Conservation (phyloP, 768 basidiomycete species). For the Russula vinacea region DNA sequence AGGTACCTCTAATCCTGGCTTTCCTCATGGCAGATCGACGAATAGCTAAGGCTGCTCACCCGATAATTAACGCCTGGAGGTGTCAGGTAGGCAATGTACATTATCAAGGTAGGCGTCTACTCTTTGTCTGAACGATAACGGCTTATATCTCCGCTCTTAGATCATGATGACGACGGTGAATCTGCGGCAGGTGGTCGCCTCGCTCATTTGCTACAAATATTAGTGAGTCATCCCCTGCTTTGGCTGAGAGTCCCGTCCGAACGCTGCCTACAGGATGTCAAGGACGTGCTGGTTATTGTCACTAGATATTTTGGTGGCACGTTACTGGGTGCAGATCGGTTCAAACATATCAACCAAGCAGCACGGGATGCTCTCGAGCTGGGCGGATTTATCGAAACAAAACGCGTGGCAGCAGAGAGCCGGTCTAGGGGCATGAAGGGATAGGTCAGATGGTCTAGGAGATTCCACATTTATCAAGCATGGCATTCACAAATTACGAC, state of each 20-base stretch:
- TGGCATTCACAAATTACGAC: neutral
- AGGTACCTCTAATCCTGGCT: conserved; percentile 34
- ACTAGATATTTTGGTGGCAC: conserved; percentile 93
- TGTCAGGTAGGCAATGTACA: conserved; percentile 34
- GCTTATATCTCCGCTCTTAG: conserved; percentile 39
- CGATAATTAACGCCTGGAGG: conserved; percentile 39
- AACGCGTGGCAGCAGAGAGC: neutral
- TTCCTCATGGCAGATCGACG: conserved; percentile 38
- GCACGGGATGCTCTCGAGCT: conserved; percentile 86
- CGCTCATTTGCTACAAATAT: conserved; percentile 66
- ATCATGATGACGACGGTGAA: conserved; percentile 95
- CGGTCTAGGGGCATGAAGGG: conserved; percentile 8
- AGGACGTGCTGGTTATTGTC: conserved; percentile 85
- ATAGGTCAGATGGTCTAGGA: neutral
- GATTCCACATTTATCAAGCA: neutral
- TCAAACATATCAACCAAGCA: conserved; percentile 93
- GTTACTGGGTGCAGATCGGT: conserved; percentile 83
- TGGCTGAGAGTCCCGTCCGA: neutral
- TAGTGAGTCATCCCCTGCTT: conserved; percentile 15
- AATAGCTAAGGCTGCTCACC: conserved; percentile 38
- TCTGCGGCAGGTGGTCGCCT: conserved; percentile 87
- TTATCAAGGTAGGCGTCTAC: conserved; percentile 34
- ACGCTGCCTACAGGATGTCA: conserved; percentile 55
- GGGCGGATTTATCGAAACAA: conserved; percentile 75
- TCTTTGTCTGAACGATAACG: neutral